Conservation (phyloP, 2,329 filamentous ascomycete species). For the Verticillium alfalfae region DNA sequence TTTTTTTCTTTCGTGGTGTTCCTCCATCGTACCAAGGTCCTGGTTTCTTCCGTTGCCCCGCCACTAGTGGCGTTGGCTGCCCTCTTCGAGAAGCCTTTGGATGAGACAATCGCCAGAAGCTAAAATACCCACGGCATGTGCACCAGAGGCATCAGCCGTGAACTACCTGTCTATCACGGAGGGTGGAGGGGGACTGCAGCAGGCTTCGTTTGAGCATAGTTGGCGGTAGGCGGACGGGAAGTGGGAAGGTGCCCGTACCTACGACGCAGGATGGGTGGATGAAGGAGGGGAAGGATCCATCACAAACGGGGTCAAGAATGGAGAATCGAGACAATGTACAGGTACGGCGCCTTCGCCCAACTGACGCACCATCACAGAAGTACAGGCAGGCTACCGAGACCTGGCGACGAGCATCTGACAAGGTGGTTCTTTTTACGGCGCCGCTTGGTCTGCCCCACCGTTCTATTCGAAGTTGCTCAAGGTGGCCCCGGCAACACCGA, state of each 20-base stretch:
- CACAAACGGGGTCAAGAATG: neutral
- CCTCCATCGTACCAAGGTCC: neutral
- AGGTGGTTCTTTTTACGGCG: neutral
- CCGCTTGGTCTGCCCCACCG: neutral
- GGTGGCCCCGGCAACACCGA: neutral
- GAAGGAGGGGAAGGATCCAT: neutral
- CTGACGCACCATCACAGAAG: neutral
- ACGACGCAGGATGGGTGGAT: neutral
- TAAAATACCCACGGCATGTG: neutral
- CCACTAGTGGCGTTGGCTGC: neutral
- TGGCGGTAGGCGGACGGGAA: neutral
- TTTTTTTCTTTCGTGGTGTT: too few species aligned
- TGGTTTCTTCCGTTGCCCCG: neutral
- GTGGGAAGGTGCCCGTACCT: neutral
- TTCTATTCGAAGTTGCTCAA: neutral
- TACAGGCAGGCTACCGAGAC: neutral
- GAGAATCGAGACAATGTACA: neutral
- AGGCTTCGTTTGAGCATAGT: neutral
- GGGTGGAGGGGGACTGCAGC: neutral
- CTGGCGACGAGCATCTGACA: neutral
- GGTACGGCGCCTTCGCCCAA: neutral
- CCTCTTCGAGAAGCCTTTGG: neutral
- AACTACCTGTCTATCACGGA: neutral
- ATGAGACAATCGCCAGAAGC: neutral
- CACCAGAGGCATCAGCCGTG: neutral